These are phyloP conservation scores for Didymella exigua DNA, from an alignment of 2,329 filamentous ascomycete species.

Conservation along the genomic window DNA sequence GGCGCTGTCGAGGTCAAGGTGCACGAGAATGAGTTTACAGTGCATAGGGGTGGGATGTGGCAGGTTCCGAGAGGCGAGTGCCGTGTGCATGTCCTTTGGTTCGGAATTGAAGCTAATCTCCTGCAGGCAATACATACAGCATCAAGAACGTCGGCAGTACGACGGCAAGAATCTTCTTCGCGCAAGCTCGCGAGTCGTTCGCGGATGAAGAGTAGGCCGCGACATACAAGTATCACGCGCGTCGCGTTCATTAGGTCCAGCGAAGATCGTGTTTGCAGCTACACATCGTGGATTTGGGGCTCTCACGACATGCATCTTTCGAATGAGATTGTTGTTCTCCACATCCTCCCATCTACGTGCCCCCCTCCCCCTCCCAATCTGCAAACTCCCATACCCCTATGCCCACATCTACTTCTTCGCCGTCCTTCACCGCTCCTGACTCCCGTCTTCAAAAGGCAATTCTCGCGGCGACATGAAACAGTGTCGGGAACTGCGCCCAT, in stretches of 20 bases:
- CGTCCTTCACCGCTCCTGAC: background rate
- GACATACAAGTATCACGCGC: background rate
- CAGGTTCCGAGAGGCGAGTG: slow-evolving; percentile 90
- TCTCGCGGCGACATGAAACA: slow-evolving; percentile 7
- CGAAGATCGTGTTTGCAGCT: background rate
- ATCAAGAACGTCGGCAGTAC: slow-evolving; percentile 79
- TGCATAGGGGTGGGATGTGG: slow-evolving; percentile 87
- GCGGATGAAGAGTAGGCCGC: slow-evolving; percentile 20
- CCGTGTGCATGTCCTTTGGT: background rate
- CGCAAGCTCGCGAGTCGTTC: slow-evolving; percentile 74
- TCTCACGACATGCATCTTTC: background rate
- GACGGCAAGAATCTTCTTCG: slow-evolving; percentile 84
- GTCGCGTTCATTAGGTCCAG: background rate
- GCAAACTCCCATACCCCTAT: background rate
- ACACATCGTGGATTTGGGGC: background rate
- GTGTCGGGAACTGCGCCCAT: background rate
- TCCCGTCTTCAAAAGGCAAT: background rate
- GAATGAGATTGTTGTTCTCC: background rate
- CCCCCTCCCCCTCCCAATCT: too few species aligned
- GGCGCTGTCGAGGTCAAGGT: slow-evolving; percentile 83
- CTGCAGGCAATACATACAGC: slow-evolving; percentile 85
- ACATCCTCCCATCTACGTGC: background rate
- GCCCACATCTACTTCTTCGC: background rate
- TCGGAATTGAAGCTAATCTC: background rate
- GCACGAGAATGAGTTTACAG: slow-evolving; percentile 76